Conservation (phyloP, 306 rosid genomes). For the Crataegus laevigata region DNA sequence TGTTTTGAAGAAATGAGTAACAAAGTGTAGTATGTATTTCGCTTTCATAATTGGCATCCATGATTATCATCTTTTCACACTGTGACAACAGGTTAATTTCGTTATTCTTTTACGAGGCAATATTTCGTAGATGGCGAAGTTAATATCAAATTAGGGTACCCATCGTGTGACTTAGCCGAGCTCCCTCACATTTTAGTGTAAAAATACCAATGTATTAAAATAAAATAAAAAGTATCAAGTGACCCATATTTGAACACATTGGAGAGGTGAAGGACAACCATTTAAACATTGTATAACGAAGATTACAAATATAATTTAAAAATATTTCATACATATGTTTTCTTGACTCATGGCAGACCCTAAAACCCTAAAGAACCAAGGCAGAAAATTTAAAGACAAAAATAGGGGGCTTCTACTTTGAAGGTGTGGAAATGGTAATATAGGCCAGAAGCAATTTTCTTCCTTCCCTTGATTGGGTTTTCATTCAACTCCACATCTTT, state of each 20-base stretch:
- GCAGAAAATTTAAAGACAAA: not conserved
- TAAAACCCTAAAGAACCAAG: slow-evolving; percentile 7
- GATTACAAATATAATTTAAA: not conserved
- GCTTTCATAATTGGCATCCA: not conserved
- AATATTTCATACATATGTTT: slow-evolving; percentile 10
- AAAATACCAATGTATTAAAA: too few relatives aligned
- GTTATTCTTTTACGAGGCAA: not conserved
- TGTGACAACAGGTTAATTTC: not conserved
- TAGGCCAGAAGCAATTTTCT: not conserved
- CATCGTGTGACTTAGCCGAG: too few relatives aligned
- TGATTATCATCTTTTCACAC: not conserved
- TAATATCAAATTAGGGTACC: too few relatives aligned
- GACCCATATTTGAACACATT: too few relatives aligned
- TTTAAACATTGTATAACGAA: not conserved
- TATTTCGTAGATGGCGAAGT: too few relatives aligned
- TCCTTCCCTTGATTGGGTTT: not conserved
- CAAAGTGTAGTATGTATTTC: not conserved
- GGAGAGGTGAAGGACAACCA: not conserved
- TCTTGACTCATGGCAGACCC: not conserved
- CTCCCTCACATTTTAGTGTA: too few relatives aligned
- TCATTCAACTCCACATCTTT: slow-evolving; percentile 2
- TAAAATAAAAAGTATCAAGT: too few relatives aligned
- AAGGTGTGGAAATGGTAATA: not conserved
- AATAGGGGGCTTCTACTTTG: not conserved
- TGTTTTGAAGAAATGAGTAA: not conserved